These are phyloP conservation scores for Trypanosoma grayi DNA, from an alignment of 208 protist species.

Conservation along the genomic window DNA sequence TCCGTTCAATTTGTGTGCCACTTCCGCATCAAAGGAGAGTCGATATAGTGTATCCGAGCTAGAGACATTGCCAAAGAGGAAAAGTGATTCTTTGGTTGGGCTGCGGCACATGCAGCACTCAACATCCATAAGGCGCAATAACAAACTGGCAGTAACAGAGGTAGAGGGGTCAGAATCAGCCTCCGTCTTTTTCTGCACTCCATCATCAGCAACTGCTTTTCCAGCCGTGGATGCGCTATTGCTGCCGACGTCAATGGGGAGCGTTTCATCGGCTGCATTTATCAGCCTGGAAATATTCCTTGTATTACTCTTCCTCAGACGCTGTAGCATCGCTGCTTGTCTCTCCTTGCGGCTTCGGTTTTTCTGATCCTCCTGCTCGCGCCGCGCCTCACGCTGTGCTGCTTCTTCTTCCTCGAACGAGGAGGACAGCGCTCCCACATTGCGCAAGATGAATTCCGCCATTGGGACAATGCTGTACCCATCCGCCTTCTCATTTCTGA, in stretches of 20 bases:
- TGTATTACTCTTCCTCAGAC: constrained; percentile 42
- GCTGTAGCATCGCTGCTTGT: constrained; percentile 58
- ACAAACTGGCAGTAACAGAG: constrained; percentile 23
- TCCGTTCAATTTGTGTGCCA: constrained; percentile 31
- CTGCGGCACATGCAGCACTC: constrained; percentile 75
- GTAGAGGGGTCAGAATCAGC: background rate
- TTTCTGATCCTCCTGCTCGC: constrained; percentile 28
- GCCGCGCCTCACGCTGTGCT: constrained; percentile 19
- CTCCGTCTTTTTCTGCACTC: background rate
- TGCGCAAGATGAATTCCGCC: constrained; percentile 47
- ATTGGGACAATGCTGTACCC: constrained; percentile 52
- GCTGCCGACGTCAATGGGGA: background rate
- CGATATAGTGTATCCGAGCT: constrained; percentile 43
- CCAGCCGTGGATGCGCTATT: background rate
- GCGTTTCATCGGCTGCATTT: background rate
- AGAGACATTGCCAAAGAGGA: constrained; percentile 57
- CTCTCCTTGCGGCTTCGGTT: constrained; percentile 56
- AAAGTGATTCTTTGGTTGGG: constrained; percentile 38
- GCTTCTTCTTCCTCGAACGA: background rate
- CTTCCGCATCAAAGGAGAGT: constrained; percentile 22
- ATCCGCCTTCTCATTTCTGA: constrained; percentile 34
- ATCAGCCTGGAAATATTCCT: constrained; percentile 17
- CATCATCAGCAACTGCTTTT: background rate
- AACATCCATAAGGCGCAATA: constrained; percentile 43
- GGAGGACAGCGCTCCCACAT: constrained; percentile 16